Conservation (phyloP, 2,329 filamentous ascomycete species). For the Trichoderma breve region DNA sequence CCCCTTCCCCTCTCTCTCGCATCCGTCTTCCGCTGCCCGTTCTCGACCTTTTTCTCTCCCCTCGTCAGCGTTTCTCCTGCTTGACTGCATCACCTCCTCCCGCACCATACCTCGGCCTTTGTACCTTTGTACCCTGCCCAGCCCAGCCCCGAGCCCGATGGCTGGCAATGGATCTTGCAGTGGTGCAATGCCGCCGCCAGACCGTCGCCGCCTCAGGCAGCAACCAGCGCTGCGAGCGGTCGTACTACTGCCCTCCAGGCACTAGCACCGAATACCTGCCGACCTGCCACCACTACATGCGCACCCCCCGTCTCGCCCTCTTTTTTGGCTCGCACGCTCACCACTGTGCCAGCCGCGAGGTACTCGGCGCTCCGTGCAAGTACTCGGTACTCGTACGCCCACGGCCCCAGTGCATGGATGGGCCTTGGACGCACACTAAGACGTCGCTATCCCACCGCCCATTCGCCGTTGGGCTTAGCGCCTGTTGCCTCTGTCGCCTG, state of each 20-base stretch:
- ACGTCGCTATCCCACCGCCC: slow-evolving; percentile 36
- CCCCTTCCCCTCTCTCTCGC: slow-evolving; percentile 13
- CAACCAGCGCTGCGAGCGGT: not conserved
- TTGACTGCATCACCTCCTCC: not conserved
- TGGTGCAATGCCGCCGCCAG: not conserved
- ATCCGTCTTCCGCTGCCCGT: slow-evolving; percentile 1
- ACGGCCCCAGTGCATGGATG: slow-evolving; percentile 21
- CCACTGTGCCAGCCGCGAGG: not conserved
- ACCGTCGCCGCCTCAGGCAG: not conserved
- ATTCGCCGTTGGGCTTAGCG: slow-evolving; percentile 38
- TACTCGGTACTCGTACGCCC: slow-evolving; percentile 13
- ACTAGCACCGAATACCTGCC: not conserved
- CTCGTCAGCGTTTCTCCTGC: not conserved
- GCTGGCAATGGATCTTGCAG: too few species aligned
- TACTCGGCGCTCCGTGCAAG: not conserved
- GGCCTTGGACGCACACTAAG: slow-evolving; percentile 30
- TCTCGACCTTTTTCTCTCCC: not conserved
- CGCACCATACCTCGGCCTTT: not conserved
- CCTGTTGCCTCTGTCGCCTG: slow-evolving; percentile 23
- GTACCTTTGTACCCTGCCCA: not conserved
- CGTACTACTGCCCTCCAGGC: not conserved
- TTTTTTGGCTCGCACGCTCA: not conserved
- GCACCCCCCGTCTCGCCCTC: slow-evolving; percentile 14
- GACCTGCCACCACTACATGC: slow-evolving; percentile 9
- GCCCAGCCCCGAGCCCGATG: not conserved